Evolutionary conservation across 2,329 filamentous ascomycete genomes (phyloP), one percentile per base, ranked within the genome.

Genomic region (Helminthosporium solani): DNA sequence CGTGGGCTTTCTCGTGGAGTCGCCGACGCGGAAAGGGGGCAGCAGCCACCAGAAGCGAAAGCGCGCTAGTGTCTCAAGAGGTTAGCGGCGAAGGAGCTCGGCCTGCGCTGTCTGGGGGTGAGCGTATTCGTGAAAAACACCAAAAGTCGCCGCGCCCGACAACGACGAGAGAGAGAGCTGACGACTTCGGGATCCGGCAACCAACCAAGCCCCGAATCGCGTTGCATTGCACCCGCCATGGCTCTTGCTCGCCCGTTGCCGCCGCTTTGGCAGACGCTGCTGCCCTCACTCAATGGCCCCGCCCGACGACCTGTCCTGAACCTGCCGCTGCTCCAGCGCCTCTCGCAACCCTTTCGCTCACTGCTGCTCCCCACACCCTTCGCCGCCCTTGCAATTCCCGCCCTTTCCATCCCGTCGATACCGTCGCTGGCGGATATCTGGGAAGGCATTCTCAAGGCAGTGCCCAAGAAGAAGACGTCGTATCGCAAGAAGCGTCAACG

Each of bases 391-490:
- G 61, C 61, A 14, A 53, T 68, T 37, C 66, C 91, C 36, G 84
- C 87, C 2, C 78, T 70, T 23, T 64, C 65, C 30, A 50, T 72
- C 27, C 62, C 68, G 3, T 56, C 28, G 9, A 31, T 31, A 14
- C 67, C 70, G 1, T 67, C 80, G 4, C 66, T 90, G n/a, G 73
- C 96, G 18, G 84, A 87, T 53, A 84, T 99, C 62, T 97, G 92
- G 92, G 92, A 96, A 58, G 90, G 88, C 5, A 82, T 99, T 36
- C 78, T 99, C 57, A 85, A 85, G 56, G 94, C 94, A 1, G 94
- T 97, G 14, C 94, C 94, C 4, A 99, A 99, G 81, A 97, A 96
- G 77, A 99, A 97, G 82, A 95, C 90, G 27, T 96, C 92, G 33
- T 90, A 99, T 72, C 89, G 89, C 78, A 96, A 94, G 77, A 96